These are phyloP conservation scores for Malassezia globosa DNA, from an alignment of 1,284 basidiomycete species.

Conservation along the genomic window DNA sequence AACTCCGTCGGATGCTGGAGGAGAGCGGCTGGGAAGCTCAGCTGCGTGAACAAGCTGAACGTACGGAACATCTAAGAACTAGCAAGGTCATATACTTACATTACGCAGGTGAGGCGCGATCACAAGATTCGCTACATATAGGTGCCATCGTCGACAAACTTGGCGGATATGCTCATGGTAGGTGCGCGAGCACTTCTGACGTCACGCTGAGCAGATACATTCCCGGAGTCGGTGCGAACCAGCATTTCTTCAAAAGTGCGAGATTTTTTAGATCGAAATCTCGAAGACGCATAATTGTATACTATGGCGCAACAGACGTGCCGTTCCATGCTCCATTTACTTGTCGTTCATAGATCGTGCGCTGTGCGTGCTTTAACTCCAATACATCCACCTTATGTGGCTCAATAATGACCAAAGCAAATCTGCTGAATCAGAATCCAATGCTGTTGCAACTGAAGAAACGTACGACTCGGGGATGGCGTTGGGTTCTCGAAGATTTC, in stretches of 20 bases:
- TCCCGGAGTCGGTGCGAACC: conserved; percentile 12
- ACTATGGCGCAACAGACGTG: conserved; percentile 2
- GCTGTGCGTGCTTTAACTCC: not conserved
- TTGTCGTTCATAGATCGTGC: not conserved
- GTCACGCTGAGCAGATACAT: conserved; percentile 14
- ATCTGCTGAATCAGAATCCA: not conserved
- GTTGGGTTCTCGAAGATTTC: not conserved
- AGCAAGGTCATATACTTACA: not conserved
- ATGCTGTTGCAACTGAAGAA: no score
- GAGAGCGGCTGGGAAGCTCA: conserved; percentile 14
- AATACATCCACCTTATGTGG: conserved; percentile 10
- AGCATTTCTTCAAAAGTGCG: conserved; percentile 8
- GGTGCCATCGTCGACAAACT: conserved; percentile 14
- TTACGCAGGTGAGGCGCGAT: conserved; percentile 5
- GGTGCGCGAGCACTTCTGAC: not conserved
- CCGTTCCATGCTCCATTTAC: not conserved
- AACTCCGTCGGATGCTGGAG: conserved; percentile 11
- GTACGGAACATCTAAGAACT: conserved; percentile 4
- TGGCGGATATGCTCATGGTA: conserved; percentile 13
- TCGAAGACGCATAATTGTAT: conserved; percentile 15
- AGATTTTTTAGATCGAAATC: conserved; percentile 15
- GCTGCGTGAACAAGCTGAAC: conserved; percentile 14
- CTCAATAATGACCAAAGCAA: conserved; percentile 13
- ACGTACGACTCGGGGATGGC: not conserved
- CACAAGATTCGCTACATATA: conserved; percentile 9